These are phyloP conservation scores for Durusdinium trenchii DNA, from an alignment of 73 alveolate genomes.

Conservation along the genomic window DNA sequence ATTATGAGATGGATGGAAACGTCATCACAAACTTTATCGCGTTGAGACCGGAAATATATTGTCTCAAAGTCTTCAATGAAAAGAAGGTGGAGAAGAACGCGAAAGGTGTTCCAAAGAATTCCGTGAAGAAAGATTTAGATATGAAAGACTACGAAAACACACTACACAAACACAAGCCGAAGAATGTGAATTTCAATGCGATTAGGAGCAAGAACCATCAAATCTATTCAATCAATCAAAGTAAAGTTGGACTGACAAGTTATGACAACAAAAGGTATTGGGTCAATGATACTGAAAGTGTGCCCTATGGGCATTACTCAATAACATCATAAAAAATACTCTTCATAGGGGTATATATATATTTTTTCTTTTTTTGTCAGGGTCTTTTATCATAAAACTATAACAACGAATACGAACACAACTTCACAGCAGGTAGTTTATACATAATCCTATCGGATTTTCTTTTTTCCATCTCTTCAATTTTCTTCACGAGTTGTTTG, in stretches of 20 bases:
- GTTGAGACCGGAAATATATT: neutral
- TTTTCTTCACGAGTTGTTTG: too few species aligned
- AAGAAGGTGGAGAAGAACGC: neutral
- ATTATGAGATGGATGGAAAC: neutral
- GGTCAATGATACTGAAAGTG: neutral
- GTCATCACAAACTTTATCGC: neutral
- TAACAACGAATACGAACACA: too few species aligned
- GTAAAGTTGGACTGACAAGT: neutral
- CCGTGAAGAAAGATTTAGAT: neutral
- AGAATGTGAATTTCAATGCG: neutral
- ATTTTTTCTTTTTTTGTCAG: too few species aligned
- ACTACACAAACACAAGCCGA: neutral
- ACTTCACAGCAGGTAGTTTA: too few species aligned
- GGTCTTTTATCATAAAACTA: too few species aligned
- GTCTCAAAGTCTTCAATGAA: neutral
- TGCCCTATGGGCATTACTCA: neutral
- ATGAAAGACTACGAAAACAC: neutral
- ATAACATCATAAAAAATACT: too few species aligned
- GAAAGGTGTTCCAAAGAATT: neutral
- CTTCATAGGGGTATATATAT: too few species aligned
- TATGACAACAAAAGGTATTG: neutral
- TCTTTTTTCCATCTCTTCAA: too few species aligned
- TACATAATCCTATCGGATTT: too few species aligned
- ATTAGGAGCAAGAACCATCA: neutral
- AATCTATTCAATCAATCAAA: neutral